These are phyloP conservation scores for Fusarium napiforme DNA, from an alignment of 2,329 filamentous ascomycete species.

Conservation along the genomic window DNA sequence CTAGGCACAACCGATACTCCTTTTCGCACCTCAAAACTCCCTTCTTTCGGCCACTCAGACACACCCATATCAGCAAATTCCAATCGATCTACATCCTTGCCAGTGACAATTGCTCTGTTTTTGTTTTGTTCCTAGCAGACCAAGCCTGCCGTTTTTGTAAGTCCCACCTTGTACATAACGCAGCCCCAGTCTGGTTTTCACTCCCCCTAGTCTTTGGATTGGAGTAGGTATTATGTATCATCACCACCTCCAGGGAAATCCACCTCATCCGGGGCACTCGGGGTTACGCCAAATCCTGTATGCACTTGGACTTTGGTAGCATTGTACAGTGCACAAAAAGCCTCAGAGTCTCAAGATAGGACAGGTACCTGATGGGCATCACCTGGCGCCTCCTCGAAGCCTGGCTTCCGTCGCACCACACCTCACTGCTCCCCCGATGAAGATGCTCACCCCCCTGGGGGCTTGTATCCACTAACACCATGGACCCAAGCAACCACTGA, in stretches of 20 bases:
- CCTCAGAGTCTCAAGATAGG: slow-evolving; percentile 4
- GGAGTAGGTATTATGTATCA: slow-evolving; percentile 29
- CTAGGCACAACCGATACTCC: neutral
- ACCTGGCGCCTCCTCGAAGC: neutral
- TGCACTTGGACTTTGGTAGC: neutral
- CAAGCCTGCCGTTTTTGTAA: slow-evolving; percentile 13
- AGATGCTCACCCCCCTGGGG: neutral
- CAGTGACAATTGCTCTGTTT: slow-evolving; percentile 28
- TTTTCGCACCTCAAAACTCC: slow-evolving; percentile 2
- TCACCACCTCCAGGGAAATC: slow-evolving; percentile 21
- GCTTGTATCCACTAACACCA: slow-evolving; percentile 7
- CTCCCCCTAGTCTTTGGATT: slow-evolving; percentile 22
- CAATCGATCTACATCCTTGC: slow-evolving; percentile 17
- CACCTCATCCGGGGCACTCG: slow-evolving; percentile 27
- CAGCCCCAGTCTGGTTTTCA: slow-evolving; percentile 14
- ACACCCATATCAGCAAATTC: slow-evolving; percentile 17
- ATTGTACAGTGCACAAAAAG: slow-evolving; percentile 32
- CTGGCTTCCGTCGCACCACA: slow-evolving; percentile 13
- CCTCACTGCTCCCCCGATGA: neutral
- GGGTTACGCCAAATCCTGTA: neutral
- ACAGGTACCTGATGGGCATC: neutral
- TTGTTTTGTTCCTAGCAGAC: slow-evolving; percentile 30
- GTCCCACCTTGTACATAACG: slow-evolving; percentile 22
- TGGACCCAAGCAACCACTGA: slow-evolving; percentile 27
- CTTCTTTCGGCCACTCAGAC: slow-evolving; percentile 17